Percentiles rank a stretch among this genome's conserved stretches.
Evolutionary conservation across 306 rosid species (phyloP).

Genomic region (Trichosanthes truncata): DNA sequence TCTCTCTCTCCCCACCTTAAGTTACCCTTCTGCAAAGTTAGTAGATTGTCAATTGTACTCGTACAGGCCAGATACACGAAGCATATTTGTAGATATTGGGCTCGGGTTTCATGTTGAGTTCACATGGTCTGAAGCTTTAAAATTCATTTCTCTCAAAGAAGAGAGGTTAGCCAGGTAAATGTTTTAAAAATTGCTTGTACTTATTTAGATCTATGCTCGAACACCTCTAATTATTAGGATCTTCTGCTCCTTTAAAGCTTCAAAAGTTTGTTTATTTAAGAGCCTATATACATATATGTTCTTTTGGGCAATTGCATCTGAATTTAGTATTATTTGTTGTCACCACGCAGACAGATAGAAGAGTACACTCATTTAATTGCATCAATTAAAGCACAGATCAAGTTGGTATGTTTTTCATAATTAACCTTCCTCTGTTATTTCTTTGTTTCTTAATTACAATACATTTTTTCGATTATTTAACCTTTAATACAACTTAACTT

Average conservation of each 20-base stretch:
- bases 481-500: too few species aligned
- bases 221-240: not conserved
- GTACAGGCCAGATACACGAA: constrained; percentile 63
- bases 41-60: not conserved
- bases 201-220: not conserved
- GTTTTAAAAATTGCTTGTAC: not conserved
- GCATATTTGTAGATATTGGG: constrained; percentile 79
- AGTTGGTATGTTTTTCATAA: constrained; percentile 45
- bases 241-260: not conserved
- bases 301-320: not conserved
- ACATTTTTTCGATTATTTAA: not conserved
- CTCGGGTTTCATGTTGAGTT: constrained; percentile 94
- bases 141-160: constrained; percentile 56
- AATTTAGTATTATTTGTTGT: not conserved
- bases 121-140: constrained; percentile 87
- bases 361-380: constrained; percentile 71
- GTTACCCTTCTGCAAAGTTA: not conserved
- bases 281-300: not conserved
- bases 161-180: constrained; percentile 57
- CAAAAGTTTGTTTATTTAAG: not conserved
- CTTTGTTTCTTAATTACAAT: not conserved
- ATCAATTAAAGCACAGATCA: constrained; percentile 83
- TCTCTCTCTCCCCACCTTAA: not conserved
- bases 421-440: not conserved
- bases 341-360: constrained; percentile 58